Evolutionary conservation across 257 asterid genomes (phyloP).

Genomic region (Haberlea rhodopensis): DNA sequence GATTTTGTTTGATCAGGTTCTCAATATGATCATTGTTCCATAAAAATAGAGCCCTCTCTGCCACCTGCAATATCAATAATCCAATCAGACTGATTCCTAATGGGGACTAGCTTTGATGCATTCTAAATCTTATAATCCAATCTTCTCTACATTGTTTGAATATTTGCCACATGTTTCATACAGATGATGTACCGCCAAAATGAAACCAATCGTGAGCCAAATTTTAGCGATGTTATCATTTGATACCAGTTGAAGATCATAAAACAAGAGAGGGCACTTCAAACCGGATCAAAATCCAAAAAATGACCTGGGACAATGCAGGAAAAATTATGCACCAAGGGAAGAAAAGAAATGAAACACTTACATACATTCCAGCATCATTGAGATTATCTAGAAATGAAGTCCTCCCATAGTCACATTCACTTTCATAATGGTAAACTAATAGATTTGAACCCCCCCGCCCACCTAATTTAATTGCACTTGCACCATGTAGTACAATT

Average conservation of each 20-base stretch:
- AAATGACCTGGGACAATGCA: no score
- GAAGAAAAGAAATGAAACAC: no score
- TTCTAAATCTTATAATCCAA: neutral
- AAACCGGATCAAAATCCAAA: no score
- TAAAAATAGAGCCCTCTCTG: slow-evolving; percentile 84
- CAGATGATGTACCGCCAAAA: neutral
- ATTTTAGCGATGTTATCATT: neutral
- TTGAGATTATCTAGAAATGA: no score
- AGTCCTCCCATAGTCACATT: no score
- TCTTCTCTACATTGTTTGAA: neutral
- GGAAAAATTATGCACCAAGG: no score
- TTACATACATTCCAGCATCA: no score
- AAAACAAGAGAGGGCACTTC: no score
- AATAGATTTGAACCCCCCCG: no score
- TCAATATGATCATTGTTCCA: slow-evolving; percentile 93
- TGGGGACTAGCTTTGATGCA: neutral
- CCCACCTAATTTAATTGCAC: no score
- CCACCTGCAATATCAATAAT: slow-evolving; percentile 55
- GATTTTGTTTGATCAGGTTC: slow-evolving; percentile 82
- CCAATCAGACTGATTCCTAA: slow-evolving; percentile 6
- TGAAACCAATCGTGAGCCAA: neutral
- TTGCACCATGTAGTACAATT: no score
- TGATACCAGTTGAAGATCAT: neutral
- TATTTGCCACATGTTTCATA: neutral
- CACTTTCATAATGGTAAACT: no score